Percentiles rank a stretch among this genome's conserved stretches.
Conservation (phyloP, 768 basidiomycete genomes). For the Auricularia sp. region DNA sequence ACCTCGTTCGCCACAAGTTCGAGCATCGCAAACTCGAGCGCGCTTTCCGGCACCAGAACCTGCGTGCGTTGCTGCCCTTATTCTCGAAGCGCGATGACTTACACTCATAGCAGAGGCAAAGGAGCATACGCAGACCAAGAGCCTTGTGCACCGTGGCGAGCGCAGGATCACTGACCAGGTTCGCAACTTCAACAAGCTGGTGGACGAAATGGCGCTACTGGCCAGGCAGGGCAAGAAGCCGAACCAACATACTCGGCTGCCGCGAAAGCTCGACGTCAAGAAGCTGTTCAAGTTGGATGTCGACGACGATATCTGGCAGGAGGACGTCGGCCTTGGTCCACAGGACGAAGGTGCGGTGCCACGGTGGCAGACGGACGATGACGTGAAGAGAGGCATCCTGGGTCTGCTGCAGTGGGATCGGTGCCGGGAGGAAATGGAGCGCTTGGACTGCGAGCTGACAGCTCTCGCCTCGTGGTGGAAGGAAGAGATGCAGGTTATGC, state of each 20-base stretch:
- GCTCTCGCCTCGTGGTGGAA: not conserved
- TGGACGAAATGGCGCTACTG: not conserved
- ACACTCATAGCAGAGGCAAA: too few relatives aligned
- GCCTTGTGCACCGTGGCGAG: not conserved
- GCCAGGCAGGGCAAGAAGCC: not conserved
- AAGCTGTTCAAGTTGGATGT: not conserved
- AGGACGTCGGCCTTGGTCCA: not conserved
- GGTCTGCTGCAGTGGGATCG: not conserved
- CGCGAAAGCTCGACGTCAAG: not conserved
- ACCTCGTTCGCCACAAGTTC: not conserved
- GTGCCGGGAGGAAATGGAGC: not conserved
- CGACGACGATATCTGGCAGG: not conserved
- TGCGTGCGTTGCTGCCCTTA: slow-evolving; percentile 1
- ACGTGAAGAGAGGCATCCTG: not conserved
- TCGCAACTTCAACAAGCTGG: not conserved
- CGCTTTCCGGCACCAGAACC: not conserved
- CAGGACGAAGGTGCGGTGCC: not conserved
- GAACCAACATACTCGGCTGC: not conserved
- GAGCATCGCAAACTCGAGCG: not conserved
- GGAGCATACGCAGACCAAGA: not conserved
- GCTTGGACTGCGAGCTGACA: not conserved
- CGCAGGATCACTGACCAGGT: not conserved
- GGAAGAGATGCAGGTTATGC: not conserved
- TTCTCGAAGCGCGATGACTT: too few relatives aligned
- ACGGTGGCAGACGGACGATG: not conserved